Percentiles rank a stretch among this genome's conserved stretches.
Evolutionary conservation across 2,329 filamentous ascomycete genomes (phyloP).

Genomic region (Fusarium cyanostomum): DNA sequence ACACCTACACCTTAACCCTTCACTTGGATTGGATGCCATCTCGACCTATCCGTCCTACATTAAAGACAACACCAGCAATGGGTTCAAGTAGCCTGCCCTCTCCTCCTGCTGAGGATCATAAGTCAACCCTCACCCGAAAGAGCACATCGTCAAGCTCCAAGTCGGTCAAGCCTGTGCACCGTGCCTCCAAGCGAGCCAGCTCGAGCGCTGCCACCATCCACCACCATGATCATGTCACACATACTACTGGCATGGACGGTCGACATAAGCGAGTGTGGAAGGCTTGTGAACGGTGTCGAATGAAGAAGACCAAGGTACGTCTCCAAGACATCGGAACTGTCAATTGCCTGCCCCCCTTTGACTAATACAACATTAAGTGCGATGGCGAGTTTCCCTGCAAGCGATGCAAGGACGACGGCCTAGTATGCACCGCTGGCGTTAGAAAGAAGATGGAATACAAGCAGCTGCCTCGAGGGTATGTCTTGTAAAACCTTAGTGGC

Average conservation of each 20-base stretch:
- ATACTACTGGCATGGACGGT: conserved; percentile 57
- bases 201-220: conserved; percentile 48
- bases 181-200: conserved; percentile 61
- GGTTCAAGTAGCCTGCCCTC: conserved; percentile 60
- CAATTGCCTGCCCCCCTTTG: background rate
- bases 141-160: conserved; percentile 55
- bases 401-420: conserved; percentile 71
- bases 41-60: conserved; percentile 15
- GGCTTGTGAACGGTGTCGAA: conserved; percentile 71
- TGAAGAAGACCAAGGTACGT: conserved; percentile 75
- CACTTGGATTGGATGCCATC: conserved; percentile 19
- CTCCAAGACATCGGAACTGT: conserved; percentile 7
- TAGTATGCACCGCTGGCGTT: conserved; percentile 70
- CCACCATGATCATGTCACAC: conserved; percentile 50
- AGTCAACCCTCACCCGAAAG: conserved; percentile 50
- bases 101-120: conserved; percentile 61
- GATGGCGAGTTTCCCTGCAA: conserved; percentile 74
- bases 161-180: conserved; percentile 60
- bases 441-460: conserved; percentile 76
- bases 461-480: conserved; percentile 69
- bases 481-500: conserved; percentile 5
- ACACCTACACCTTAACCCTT: background rate
- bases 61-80: conserved; percentile 51
- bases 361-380: conserved; percentile 55
- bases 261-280: conserved; percentile 74